Percentiles rank a stretch among this genome's conserved stretches.
These are phyloP conservation scores for Cicer yamashitae DNA, from an alignment of 306 rosid genomes.

Conservation along the genomic window DNA sequence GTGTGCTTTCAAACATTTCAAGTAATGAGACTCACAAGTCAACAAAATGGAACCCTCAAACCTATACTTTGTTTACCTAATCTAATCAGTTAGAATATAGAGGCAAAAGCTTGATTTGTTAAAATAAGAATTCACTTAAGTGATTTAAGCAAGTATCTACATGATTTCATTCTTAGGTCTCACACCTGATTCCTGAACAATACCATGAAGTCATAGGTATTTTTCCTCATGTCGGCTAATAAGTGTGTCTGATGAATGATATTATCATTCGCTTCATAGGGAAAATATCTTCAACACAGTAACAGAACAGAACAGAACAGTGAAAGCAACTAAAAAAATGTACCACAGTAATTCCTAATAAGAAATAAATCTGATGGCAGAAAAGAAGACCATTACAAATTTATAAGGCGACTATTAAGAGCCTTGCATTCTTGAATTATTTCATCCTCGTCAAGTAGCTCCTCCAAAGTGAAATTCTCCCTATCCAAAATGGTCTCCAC, in stretches of 20 bases:
- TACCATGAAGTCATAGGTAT: conserved; percentile 24
- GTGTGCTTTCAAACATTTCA: not conserved
- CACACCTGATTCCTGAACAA: conserved; percentile 7
- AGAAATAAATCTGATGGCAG: conserved; percentile 21
- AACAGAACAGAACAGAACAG: conserved; percentile 13
- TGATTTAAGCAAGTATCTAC: conserved; percentile 27
- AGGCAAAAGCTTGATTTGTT: not conserved
- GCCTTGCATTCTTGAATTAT: conserved; percentile 99
- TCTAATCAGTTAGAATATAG: conserved; percentile 19
- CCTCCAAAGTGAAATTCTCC: conserved; percentile 89
- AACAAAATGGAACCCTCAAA: conserved; percentile 26
- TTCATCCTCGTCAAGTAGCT: conserved; percentile 97
- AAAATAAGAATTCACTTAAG: conserved; percentile 4
- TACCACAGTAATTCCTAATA: conserved; percentile 9
- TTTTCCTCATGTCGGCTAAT: conserved; percentile 28
- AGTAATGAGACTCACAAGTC: conserved; percentile 6
- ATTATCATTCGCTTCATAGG: conserved; percentile 27
- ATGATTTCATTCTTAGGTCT: conserved; percentile 29
- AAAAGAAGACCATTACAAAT: conserved; percentile 73
- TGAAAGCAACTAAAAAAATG: conserved; percentile 27
- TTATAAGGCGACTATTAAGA: conserved; percentile 92
- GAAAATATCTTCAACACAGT: conserved; percentile 28
- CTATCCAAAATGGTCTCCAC: conserved; percentile 97
- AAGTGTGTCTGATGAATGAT: not conserved
- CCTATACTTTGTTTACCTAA: conserved; percentile 5